Base-by-base conservation (phyloP, 202 grass and related monocot species). In the Panicum virgatum region DNA sequence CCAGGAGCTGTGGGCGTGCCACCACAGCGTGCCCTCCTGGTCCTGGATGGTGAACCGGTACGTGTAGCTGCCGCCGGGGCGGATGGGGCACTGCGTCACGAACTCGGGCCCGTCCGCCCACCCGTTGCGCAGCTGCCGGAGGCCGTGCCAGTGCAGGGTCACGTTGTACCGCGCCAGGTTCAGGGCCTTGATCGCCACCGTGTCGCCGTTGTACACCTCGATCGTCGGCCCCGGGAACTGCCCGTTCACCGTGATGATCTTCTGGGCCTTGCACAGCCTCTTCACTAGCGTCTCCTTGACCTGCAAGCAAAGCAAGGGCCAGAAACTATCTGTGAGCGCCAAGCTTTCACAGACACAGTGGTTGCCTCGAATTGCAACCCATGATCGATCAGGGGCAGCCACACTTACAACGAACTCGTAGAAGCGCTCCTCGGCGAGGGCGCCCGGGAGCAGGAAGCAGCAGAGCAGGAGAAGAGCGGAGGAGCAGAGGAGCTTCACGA, bases 121-220 rank as follows among this genome's bases (percentile, higher is more conserved):
- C 42, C 54, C 88, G 76, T 80, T 94, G 16, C 94, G 87, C 29
- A 89, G 27, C 85, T 94, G 91, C 46, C 83, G 66, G 52, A 97
- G 18, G 3, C 94, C 91, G 63, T 97, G 94, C 94, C 96, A 98
- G 76, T 98, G 96, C 5, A 98, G 82, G 8, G 96, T 98, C 43
- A 98, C 84, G 88, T 91, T 95, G 85, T 98, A 98, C 85, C 39
- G 77, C 5, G 86, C 96, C 65, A 68, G 59, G 92, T 98, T 98
- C 26, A 89, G 80, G 18, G 91, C 96, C 80, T 73, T 93, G 82
- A 98, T 88, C 79, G 75, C 82, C 72, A 98, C 58, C 37, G 90
- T 88, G 88, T 98, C 96, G 46, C 96, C 92, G 76, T 88, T 38
- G 50, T 80, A 82, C 62, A 81, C 96, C 73, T 83, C 86, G 82